Conservation (phyloP, 441 rosid species). For the Jatropha multifida region DNA sequence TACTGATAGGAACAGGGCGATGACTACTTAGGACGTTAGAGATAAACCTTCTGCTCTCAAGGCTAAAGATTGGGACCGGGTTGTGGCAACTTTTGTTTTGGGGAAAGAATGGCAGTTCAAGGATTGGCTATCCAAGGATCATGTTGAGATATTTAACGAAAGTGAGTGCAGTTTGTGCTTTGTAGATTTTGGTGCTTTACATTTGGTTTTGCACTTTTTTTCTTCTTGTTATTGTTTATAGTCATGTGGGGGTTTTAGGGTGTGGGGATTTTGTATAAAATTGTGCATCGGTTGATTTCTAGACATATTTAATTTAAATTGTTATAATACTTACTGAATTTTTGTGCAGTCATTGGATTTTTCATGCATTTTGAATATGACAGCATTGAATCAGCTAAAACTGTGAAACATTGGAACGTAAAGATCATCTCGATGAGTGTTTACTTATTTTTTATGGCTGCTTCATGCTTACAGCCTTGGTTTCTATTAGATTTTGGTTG, state of each 20-base stretch:
- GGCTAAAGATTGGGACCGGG: conserved; percentile 89
- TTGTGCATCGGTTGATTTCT: background rate
- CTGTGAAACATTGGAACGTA: conserved; percentile 95
- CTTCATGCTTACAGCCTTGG: background rate
- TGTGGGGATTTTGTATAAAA: background rate
- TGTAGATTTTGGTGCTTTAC: background rate
- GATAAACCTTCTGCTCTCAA: conserved; percentile 87
- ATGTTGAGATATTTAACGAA: conserved; percentile 86
- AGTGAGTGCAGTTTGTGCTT: conserved; percentile 45
- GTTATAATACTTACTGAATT: background rate
- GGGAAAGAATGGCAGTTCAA: conserved; percentile 99
- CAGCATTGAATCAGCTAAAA: conserved; percentile 88
- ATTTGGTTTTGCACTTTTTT: background rate
- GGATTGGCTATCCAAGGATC: conserved; percentile 98
- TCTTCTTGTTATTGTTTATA: background rate
- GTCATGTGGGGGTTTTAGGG: background rate
- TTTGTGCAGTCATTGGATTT: conserved; percentile 80
- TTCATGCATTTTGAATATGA: conserved; percentile 92
- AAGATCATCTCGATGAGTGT: conserved; percentile 80
- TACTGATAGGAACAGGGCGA: conserved; percentile 82
- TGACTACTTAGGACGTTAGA: conserved; percentile 90
- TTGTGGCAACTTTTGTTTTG: conserved; percentile 84
- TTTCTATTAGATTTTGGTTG: background rate
- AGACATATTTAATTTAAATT: background rate
- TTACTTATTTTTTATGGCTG: background rate